These are phyloP conservation scores for Butyriboletus loyo DNA, from an alignment of 768 basidiomycete genomes.

Conservation along the genomic window DNA sequence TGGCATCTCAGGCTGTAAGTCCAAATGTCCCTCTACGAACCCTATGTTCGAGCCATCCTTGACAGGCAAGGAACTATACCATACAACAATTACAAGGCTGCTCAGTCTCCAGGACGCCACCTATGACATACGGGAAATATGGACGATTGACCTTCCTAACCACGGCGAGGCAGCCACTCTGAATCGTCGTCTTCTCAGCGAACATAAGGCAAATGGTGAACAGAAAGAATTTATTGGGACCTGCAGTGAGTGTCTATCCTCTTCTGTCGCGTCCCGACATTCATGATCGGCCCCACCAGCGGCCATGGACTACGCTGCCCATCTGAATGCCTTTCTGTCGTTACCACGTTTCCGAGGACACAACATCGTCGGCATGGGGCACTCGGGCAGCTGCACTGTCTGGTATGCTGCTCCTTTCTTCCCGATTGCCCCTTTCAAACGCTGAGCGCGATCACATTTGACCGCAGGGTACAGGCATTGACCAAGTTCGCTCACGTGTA, in stretches of 20 bases:
- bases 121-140: slow-evolving; percentile 30
- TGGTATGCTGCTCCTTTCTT: slow-evolving; percentile 13
- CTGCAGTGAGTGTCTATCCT: slow-evolving; percentile 20
- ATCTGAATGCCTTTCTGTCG: slow-evolving; percentile 25
- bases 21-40: not conserved
- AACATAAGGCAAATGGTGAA: slow-evolving; percentile 14
- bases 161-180: slow-evolving; percentile 34
- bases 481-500: slow-evolving; percentile 13
- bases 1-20: slow-evolving; percentile 28
- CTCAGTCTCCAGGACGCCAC: slow-evolving; percentile 13
- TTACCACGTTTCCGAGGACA: slow-evolving; percentile 24
- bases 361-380: slow-evolving; percentile 23
- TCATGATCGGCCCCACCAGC: slow-evolving; percentile 10
- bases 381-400: slow-evolving; percentile 29
- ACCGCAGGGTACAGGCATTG: slow-evolving; percentile 17
- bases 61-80: slow-evolving; percentile 31
- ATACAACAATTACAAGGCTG: slow-evolving; percentile 17
- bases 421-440: not conserved
- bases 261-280: too few species aligned
- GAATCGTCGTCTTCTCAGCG: slow-evolving; percentile 29
- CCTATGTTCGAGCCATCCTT: not conserved
- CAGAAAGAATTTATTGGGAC: slow-evolving; percentile 4
- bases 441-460: not conserved
- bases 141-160: slow-evolving; percentile 36
- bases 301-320: slow-evolving; percentile 19